Conservation (phyloP, 345 rosid genomes). For the Jatropha curcas region DNA sequence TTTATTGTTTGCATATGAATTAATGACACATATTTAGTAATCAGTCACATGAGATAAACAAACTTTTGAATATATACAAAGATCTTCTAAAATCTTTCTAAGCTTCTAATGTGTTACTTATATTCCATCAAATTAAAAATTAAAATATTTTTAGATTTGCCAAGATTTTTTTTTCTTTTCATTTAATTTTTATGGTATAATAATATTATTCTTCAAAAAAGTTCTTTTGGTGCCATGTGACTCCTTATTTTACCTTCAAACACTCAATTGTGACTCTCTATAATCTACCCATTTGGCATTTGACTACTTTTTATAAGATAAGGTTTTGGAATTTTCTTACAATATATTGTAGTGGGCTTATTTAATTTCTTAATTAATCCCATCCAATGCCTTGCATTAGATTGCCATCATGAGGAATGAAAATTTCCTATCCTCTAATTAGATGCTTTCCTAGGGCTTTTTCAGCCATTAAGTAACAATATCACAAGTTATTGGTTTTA, state of each 20-base stretch:
- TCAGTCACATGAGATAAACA: conserved; percentile 28
- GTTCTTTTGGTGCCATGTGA: conserved; percentile 38
- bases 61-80: conserved; percentile 19
- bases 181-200: conserved; percentile 1
- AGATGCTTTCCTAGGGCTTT: no score
- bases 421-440: no score
- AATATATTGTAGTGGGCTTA: no score
- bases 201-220: conserved; percentile 20
- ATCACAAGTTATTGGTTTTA: no score
- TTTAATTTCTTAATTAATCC: no score
- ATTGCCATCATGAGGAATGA: no score
- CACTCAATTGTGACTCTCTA: not conserved
- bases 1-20: not conserved
- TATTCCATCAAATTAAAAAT: conserved; percentile 15
- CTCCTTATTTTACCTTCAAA: not conserved
- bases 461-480: no score
- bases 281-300: not conserved
- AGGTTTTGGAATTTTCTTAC: no score
- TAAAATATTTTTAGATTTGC: conserved; percentile 31
- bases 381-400: no score
- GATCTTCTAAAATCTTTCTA: conserved; percentile 42
- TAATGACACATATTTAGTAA: conserved; percentile 12
- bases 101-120: conserved; percentile 29
- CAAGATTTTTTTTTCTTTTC: conserved; percentile 29
- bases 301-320: not conserved